Conservation (phyloP, 345 rosid species). For the Melaleuca quinquenervia region DNA sequence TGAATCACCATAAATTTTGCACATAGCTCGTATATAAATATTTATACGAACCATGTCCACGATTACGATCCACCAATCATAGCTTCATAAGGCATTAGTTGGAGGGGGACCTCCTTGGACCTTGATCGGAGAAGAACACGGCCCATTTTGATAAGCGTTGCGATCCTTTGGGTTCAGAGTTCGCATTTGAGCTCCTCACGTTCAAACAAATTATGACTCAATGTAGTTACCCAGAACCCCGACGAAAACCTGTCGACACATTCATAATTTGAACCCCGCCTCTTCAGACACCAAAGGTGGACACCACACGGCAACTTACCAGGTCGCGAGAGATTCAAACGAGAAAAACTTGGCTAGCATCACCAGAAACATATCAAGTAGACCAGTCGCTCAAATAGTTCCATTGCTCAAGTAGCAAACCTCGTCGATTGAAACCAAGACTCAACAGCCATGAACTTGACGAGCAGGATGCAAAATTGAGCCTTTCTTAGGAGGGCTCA, state of each 20-base stretch:
- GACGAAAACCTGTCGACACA: background rate
- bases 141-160: background rate
- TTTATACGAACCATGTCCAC: background rate
- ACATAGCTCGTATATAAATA: background rate
- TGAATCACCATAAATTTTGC: background rate
- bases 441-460: background rate
- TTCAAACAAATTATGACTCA: background rate
- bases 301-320: background rate
- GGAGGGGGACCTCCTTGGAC: background rate
- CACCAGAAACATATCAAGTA: background rate
- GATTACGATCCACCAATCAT: background rate
- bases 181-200: background rate
- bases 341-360: background rate
- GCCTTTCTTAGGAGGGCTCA: background rate
- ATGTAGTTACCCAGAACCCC: background rate
- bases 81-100: background rate
- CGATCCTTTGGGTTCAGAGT: background rate
- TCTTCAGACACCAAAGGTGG: background rate
- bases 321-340: background rate
- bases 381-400: background rate
- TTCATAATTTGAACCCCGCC: background rate
- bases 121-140: background rate
- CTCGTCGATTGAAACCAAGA: background rate
- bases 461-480: background rate
- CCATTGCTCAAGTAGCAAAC: background rate